phyloP scores from a whole-genome alignment of 345 rosid genomes.

The Corymbia maculata region DNA sequence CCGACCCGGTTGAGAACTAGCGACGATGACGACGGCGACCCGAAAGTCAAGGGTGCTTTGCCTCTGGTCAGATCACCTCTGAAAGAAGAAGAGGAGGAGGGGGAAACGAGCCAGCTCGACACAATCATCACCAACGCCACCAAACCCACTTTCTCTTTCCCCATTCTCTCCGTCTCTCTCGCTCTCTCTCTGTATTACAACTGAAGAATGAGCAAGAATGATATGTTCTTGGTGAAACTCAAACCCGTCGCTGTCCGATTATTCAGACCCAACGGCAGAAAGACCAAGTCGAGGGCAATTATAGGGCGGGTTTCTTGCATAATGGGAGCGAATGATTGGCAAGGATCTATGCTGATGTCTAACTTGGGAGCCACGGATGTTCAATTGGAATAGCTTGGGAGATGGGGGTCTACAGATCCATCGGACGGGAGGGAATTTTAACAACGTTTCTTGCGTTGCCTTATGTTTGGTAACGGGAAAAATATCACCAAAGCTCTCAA shows the following conservation, averaged over 20 bases:
- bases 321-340: neutral
- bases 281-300: slow-evolving; percentile 9
- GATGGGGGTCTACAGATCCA: slow-evolving; percentile 18
- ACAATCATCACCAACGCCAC: neutral
- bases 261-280: neutral
- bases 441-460: neutral
- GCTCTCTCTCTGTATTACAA: neutral
- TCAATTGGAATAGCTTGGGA: neutral
- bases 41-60: neutral
- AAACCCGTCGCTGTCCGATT: neutral
- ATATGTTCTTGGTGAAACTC: neutral
- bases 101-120: neutral
- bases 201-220: neutral
- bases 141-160: slow-evolving; percentile 5
- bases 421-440: slow-evolving; percentile 1
- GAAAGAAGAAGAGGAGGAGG: neutral
- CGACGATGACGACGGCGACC: neutral
- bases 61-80: neutral
- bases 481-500: too few species aligned
- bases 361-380: neutral
- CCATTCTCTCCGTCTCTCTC: slow-evolving; percentile 3
- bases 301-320: neutral
- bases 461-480: neutral
- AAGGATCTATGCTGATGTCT: neutral
- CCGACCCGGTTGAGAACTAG: slow-evolving; percentile 18